A percentile compares a stretch with the other conserved stretches of the same genome.
Evolutionary conservation across 73 alveolate genomes (phyloP).

Genomic region (Uronychia setigera): DNA sequence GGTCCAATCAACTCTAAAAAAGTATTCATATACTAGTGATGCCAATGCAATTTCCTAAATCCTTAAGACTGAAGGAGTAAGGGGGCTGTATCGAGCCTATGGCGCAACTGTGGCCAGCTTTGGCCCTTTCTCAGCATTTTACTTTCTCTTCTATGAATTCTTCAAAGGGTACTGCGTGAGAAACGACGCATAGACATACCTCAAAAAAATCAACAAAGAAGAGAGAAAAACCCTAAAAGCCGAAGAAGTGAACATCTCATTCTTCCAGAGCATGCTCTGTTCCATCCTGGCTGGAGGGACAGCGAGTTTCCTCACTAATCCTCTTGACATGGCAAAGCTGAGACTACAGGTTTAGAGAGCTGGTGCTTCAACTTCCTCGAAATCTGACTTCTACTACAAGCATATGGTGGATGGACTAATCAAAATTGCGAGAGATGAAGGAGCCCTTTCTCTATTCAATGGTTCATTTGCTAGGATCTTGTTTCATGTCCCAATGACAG

Average conservation of each 20-base stretch:
- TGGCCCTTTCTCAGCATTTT: conserved; percentile 97
- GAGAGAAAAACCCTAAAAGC: conserved; percentile 28
- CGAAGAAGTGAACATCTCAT: conserved; percentile 44
- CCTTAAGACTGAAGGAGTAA: conserved; percentile 84
- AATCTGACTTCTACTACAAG: conserved; percentile 63
- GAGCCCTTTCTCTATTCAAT: conserved; percentile 74
- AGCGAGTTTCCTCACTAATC: conserved; percentile 88
- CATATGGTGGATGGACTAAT: conserved; percentile 85
- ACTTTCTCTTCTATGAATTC: conserved; percentile 93
- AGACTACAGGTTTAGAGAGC: conserved; percentile 91
- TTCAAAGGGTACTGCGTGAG: conserved; percentile 51
- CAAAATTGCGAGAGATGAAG: conserved; percentile 76
- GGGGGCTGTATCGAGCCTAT: conserved; percentile 91
- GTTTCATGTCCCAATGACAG: conserved; percentile 80
- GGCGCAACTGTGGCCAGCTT: conserved; percentile 93
- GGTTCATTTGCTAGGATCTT: conserved; percentile 85
- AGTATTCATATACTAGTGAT: conserved; percentile 67
- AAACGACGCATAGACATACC: conserved; percentile 54
- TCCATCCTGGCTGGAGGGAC: conserved; percentile 81
- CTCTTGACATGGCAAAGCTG: conserved; percentile 93
- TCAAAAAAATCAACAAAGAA: conserved; percentile 33
- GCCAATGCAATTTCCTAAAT: conserved; percentile 80
- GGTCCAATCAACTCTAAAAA: conserved; percentile 78
- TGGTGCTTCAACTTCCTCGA: conserved; percentile 33
- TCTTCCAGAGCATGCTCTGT: conserved; percentile 62